Conservation (phyloP, 805 yeast genomes). For the Saturnispora saitoi region DNA sequence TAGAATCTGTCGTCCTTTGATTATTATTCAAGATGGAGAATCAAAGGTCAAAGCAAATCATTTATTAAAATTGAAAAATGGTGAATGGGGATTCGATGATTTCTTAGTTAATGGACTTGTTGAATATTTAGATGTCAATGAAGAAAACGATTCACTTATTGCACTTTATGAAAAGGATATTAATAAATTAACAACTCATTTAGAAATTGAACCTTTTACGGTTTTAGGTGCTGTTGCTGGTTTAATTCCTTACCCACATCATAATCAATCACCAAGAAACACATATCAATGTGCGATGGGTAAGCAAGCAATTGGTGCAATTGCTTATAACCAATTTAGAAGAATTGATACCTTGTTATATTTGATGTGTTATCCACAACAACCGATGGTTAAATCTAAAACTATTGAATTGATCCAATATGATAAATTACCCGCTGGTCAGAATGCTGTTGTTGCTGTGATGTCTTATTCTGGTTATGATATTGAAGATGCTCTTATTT, state of each 20-base stretch:
- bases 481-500: constrained; percentile 96
- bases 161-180: constrained; percentile 77
- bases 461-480: constrained; percentile 99
- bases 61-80: constrained; percentile 50
- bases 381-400: constrained; percentile 97
- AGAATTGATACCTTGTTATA: constrained; percentile 91
- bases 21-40: constrained; percentile 67
- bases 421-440: constrained; percentile 97
- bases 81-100: constrained; percentile 83
- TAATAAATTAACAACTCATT: constrained; percentile 58
- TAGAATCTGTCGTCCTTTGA: constrained; percentile 92
- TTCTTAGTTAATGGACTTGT: constrained; percentile 79
- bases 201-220: constrained; percentile 94
- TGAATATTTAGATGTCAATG: constrained; percentile 94
- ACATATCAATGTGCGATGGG: constrained; percentile 96
- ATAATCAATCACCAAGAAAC: constrained; percentile 86
- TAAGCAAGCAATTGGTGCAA: constrained; percentile 99
- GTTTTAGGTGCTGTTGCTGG: constrained; percentile 91
- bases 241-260: constrained; percentile 85
- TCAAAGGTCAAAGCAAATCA: constrained; percentile 70
- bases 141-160: constrained; percentile 88
- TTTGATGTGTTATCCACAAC: constrained; percentile 97
- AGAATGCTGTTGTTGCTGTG: constrained; percentile 97
- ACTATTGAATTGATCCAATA: constrained; percentile 93
- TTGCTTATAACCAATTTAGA: constrained; percentile 92